Evolutionary conservation across 2,329 filamentous ascomycete species (phyloP).

Genomic region (Xylaria sp.): DNA sequence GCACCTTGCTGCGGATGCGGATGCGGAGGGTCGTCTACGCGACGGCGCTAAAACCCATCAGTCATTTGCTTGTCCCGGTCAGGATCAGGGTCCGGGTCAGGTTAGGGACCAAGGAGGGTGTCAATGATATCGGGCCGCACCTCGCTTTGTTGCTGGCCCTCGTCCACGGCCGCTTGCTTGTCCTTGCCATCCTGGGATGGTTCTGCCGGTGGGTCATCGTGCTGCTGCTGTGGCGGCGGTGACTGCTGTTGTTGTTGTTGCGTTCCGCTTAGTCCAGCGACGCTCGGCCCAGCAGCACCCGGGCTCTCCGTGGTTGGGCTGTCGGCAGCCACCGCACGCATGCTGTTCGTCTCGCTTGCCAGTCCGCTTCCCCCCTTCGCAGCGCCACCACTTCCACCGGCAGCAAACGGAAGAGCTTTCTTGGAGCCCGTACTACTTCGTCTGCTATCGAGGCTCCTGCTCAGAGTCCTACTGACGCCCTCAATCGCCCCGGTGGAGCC

Average conservation of each 20-base stretch:
- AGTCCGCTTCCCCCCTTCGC: slow-evolving; percentile 56
- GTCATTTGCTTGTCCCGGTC: slow-evolving; percentile 26
- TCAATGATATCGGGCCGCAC: slow-evolving; percentile 55
- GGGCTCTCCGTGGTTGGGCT: slow-evolving; percentile 33
- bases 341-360: slow-evolving; percentile 62
- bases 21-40: slow-evolving; percentile 25
- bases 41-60: slow-evolving; percentile 36
- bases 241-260: slow-evolving; percentile 17
- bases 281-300: slow-evolving; percentile 31
- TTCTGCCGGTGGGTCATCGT: no score
- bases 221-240: no score
- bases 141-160: slow-evolving; percentile 42
- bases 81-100: no score
- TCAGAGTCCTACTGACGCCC: slow-evolving; percentile 75
- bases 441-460: slow-evolving; percentile 87
- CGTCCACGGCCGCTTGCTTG: slow-evolving; percentile 27
- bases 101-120: slow-evolving; percentile 53
- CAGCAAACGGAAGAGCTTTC: slow-evolving; percentile 65
- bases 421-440: slow-evolving; percentile 86
- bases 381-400: slow-evolving; percentile 42
- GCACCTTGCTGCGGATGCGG: slow-evolving; percentile 22
- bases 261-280: slow-evolving; percentile 29
- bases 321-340: slow-evolving; percentile 52
- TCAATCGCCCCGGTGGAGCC: slow-evolving; percentile 63
- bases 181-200: slow-evolving; percentile 24